phyloP scores from a whole-genome alignment of 768 basidiomycete species.

The Butyriboletus loyo region DNA sequence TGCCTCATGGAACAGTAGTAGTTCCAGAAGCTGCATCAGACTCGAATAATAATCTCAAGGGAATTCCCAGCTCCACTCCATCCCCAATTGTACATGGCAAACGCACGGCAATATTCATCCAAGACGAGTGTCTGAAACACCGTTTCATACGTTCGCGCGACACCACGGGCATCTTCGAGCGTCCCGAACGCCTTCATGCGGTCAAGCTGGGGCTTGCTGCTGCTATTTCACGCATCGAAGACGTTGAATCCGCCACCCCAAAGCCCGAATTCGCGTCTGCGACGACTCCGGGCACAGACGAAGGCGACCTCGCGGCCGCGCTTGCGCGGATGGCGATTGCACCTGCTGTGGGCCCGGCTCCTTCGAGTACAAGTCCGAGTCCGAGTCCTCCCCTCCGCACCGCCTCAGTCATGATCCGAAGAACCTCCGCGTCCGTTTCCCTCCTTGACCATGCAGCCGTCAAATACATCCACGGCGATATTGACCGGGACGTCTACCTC shows the following conservation, averaged over 20 bases:
- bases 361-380: constrained; percentile 31
- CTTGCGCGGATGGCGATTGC: constrained; percentile 43
- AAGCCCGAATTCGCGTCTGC: not conserved
- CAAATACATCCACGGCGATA: constrained; percentile 71
- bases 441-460: constrained; percentile 61
- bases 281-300: constrained; percentile 32
- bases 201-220: constrained; percentile 80
- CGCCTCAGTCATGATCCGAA: constrained; percentile 43
- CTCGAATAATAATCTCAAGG: not conserved
- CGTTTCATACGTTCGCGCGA: not conserved
- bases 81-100: not conserved
- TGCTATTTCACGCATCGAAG: constrained; percentile 70
- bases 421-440: constrained; percentile 38
- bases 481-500: constrained; percentile 60
- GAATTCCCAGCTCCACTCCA: not conserved
- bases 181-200: constrained; percentile 85
- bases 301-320: constrained; percentile 47
- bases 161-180: constrained; percentile 76
- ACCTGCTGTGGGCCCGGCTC: not conserved
- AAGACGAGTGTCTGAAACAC: constrained; percentile 62
- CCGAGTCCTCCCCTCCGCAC: constrained; percentile 30
- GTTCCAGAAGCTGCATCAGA: not conserved
- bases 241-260: constrained; percentile 1
- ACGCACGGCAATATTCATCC: constrained; percentile 44
- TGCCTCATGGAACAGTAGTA: not conserved